Base-by-base conservation (phyloP, 306 rosid genomes). In the Ormosia semicastrata region DNA sequence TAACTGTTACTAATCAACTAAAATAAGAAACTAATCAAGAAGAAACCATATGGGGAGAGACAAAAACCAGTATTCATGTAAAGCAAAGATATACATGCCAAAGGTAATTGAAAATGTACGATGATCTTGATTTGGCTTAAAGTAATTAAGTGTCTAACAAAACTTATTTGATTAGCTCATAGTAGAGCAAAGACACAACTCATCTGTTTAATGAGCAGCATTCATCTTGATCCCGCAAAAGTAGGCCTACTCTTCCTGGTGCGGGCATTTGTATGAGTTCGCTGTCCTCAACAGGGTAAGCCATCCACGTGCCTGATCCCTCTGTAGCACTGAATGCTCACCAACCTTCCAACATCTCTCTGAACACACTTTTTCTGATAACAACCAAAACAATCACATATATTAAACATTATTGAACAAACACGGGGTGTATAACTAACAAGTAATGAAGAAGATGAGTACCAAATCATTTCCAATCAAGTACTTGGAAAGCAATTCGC, bases 391-490 rank as follows among this genome's bases (percentile, higher is more conserved):
- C 56, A 79, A 73, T 30, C 29, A 78, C 50, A 17, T 12, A 40
- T 37, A 46, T 77, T 56, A 30, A 37, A 68, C 47, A 52, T 30
- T 10, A 81, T 5, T 6, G 24, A 82, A 82, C 57, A 40, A 82
- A 8, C 73, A 56, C 2, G 36, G 11, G 10, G 8, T 9, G 34
- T 33, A 58, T 7, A 69, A 44, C 30, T 2, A 69, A 57, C 75
- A 30, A 64, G 74, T 37, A 8, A 24, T 24, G 24, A 40, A 0
- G 36, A 59, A 58, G 73, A 57, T 17, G 24, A 46, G 41, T 72
- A 89, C 96, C 93, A 90, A 86, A 56, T 92, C 97, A 58, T 86
- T 89, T 81, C 91, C 97, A 9, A 88, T 63, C 64, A 88, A 34
- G 82, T 87, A 90, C 79, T 89, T 89, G 86, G 88, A 68, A n/a